phyloP scores from a whole-genome alignment of 805 yeast genomes.

The Yarrowia sp. region DNA sequence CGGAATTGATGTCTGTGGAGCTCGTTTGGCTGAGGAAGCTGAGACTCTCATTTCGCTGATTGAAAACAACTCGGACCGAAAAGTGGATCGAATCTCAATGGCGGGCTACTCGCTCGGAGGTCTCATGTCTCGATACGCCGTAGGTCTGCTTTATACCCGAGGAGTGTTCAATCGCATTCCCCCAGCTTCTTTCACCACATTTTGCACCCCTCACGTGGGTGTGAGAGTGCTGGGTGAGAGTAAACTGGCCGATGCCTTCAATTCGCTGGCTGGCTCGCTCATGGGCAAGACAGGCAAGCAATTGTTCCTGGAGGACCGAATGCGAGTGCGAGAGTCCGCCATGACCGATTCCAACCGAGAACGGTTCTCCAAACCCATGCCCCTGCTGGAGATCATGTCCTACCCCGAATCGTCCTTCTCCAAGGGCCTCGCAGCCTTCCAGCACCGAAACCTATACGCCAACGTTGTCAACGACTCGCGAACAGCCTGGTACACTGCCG shows the following conservation, averaged over 20 bases:
- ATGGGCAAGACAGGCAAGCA: conserved; percentile 78
- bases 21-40: conserved; percentile 75
- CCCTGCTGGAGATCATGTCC: conserved; percentile 73
- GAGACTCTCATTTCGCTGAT: conserved; percentile 50
- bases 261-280: conserved; percentile 66
- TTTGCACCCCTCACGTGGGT: conserved; percentile 77
- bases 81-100: conserved; percentile 72
- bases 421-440: conserved; percentile 62
- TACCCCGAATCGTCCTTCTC: conserved; percentile 65
- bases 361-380: conserved; percentile 48
- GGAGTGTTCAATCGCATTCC: conserved; percentile 60
- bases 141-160: conserved; percentile 69
- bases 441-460: conserved; percentile 66
- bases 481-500: conserved; percentile 84
- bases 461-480: conserved; percentile 82
- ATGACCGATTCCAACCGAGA: conserved; percentile 41
- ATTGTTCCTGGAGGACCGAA: conserved; percentile 58
- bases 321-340: conserved; percentile 24
- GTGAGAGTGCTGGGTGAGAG: conserved; percentile 63
- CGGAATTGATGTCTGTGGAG: conserved; percentile 85
- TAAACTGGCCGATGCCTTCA: conserved; percentile 61
- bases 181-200: conserved; percentile 66
- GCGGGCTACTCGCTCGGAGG: conserved; percentile 94
- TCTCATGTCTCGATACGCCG: conserved; percentile 75
- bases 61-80: conserved; percentile 41